Evolutionary conservation across 2,329 filamentous ascomycete species (phyloP), one percentile per base, ranked within the genome.

Genomic region (Sordariomycetes sp.): DNA sequence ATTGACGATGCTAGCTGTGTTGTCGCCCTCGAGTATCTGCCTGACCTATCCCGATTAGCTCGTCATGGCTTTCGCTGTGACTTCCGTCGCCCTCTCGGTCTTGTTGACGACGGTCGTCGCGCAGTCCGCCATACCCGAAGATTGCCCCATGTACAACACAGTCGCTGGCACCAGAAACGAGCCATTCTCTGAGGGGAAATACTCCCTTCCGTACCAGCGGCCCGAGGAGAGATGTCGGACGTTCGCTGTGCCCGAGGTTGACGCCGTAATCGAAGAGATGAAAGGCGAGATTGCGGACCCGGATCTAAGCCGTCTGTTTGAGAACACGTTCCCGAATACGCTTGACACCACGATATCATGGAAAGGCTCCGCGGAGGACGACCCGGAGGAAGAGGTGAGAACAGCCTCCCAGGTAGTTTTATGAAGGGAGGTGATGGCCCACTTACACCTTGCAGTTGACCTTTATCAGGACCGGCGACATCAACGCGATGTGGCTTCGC

Each of bases 401-500:
- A 43, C 53, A 24, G 28, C 35, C n/a, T 22, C 7, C 20, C 12
- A 2, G 16, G n/a, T n/a, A n/a, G n/a, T n/a, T n/a, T 32, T 32
- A 32, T 32, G 8, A 4, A 8, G 8, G 8, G 28, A 8, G 28
- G 28, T 8, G 37, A 43, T n/a, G 52, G 2, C 18, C 34, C 22
- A 1, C 22, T 55, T n/a, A 55, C 14, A 53, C 53, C 34, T 32
- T 57, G 83, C 7, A 57, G 55, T 86, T 93, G 63, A 87, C 84
- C 55, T 93, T 92, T 67, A 83, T 92, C 60, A 88, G 92, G 37
- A 95, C 90, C 0, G 90, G 90, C 34, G 90, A 95, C 66, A 96
- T 96, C 69, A 86, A 95, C 64, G 92, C 93, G 1, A 91, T 96
- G 73, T 97, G 93, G 93, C 76, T 97, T 57, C 85, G 93, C 53